These are phyloP conservation scores for Leccinum longicurvipes DNA, from an alignment of 768 basidiomycete species.

Conservation along the genomic window DNA sequence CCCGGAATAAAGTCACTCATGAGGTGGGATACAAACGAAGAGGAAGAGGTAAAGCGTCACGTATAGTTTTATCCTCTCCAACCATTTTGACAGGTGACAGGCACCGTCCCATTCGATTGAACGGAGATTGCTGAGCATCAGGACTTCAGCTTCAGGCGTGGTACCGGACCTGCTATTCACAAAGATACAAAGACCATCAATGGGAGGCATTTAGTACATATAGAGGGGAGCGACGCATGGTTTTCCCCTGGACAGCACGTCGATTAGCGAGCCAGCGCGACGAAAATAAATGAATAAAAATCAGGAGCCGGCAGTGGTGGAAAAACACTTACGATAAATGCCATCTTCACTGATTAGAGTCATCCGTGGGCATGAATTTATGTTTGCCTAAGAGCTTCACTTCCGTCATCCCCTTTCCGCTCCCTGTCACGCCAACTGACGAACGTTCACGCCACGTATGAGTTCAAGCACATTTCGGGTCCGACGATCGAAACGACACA, in stretches of 20 bases:
- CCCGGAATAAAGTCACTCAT: constrained; percentile 17
- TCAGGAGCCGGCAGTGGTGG: not conserved
- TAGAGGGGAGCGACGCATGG: constrained; percentile 17
- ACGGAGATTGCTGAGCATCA: constrained; percentile 10
- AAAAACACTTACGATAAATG: constrained; percentile 7
- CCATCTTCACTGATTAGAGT: constrained; percentile 33
- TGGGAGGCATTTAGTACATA: constrained; percentile 22
- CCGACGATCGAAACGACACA: constrained; percentile 28
- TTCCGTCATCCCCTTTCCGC: constrained; percentile 87
- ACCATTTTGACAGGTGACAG: constrained; percentile 16
- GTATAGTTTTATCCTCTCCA: constrained; percentile 18
- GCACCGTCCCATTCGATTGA: constrained; percentile 3
- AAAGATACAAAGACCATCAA: constrained; percentile 24
- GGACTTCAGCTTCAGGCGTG: constrained; percentile 6
- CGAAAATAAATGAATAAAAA: not conserved
- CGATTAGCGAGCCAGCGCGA: constrained; percentile 9
- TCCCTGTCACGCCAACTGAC: constrained; percentile 89
- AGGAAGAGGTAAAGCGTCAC: constrained; percentile 24
- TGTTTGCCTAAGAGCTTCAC: constrained; percentile 66
- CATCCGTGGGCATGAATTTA: constrained; percentile 60
- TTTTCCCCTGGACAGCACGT: constrained; percentile 7
- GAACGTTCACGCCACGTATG: constrained; percentile 11
- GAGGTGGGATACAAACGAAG: constrained; percentile 14
- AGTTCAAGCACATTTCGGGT: constrained; percentile 4
- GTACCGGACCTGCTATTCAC: constrained; percentile 26